These are phyloP conservation scores for Leptographium radiaticola DNA, from an alignment of 2,329 filamentous ascomycete species.

Conservation along the genomic window DNA sequence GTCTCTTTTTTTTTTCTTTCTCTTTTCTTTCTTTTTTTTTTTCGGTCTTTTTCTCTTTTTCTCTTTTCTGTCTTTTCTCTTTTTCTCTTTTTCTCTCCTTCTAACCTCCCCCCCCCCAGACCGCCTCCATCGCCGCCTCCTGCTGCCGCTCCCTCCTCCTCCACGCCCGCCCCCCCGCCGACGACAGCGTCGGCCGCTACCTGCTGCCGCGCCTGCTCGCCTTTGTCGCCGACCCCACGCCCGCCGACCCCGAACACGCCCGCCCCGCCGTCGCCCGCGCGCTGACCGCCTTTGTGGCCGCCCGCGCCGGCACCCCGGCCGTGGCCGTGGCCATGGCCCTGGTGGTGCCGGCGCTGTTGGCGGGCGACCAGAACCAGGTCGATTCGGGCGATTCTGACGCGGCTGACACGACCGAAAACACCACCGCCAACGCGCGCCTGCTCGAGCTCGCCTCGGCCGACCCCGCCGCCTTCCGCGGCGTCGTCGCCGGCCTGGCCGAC, in stretches of 20 bases:
- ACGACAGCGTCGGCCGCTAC: constrained; percentile 61
- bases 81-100: background rate
- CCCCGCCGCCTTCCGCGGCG: constrained; percentile 56
- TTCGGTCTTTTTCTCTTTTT: background rate
- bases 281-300: constrained; percentile 56
- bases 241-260: constrained; percentile 69
- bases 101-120: constrained; percentile 35
- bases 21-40: background rate
- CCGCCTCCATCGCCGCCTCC: constrained; percentile 78
- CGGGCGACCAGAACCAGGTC: constrained; percentile 31
- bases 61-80: background rate
- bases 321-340: constrained; percentile 51
- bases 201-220: constrained; percentile 62
- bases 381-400: constrained; percentile 12
- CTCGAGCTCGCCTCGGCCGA: constrained; percentile 71
- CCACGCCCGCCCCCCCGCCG: constrained; percentile 45
- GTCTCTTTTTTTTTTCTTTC: background rate
- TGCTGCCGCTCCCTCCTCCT: constrained; percentile 79
- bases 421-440: constrained; percentile 62
- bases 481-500: constrained; percentile 58
- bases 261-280: constrained; percentile 59
- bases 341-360: constrained; percentile 63
- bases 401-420: constrained; percentile 36
- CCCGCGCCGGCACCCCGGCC: constrained; percentile 18
- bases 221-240: constrained; percentile 57